A percentile compares a stretch with the other conserved stretches of the same genome.
Conservation (phyloP, 23 red algal species). For the Gracilaria gracilis region DNA sequence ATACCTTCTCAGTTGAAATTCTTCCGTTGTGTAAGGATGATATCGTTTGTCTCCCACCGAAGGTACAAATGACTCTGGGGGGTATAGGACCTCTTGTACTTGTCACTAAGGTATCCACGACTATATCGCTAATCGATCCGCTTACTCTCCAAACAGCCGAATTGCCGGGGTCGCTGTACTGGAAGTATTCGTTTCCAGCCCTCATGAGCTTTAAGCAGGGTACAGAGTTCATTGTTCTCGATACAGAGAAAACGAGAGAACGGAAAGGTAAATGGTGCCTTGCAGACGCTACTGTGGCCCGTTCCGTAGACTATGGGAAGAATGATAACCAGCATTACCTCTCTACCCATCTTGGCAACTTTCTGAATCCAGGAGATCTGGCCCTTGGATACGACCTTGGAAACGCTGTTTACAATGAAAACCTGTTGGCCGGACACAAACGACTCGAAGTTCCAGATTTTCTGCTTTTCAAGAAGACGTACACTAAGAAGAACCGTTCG, state of each 20-base stretch:
- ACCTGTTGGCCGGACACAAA: conserved; percentile 70
- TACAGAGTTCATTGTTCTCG: conserved; percentile 89
- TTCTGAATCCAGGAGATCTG: conserved; percentile 85
- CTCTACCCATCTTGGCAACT: conserved; percentile 88
- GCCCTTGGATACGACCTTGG: conserved; percentile 94
- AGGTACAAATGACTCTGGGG: conserved; percentile 76
- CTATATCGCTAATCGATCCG: conserved; percentile 82
- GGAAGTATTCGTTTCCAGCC: conserved; percentile 78
- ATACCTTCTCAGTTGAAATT: conserved; percentile 97
- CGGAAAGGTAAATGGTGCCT: conserved; percentile 62
- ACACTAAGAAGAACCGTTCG: conserved; percentile 84
- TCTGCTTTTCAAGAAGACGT: conserved; percentile 89
- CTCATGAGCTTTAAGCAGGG: conserved; percentile 83
- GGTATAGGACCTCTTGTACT: conserved; percentile 95
- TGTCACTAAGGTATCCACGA: conserved; percentile 72
- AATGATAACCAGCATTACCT: conserved; percentile 82
- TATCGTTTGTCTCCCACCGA: conserved; percentile 86
- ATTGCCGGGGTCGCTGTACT: conserved; percentile 75
- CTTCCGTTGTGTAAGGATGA: conserved; percentile 96
- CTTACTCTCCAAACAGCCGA: conserved; percentile 80
- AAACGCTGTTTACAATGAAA: conserved; percentile 92
- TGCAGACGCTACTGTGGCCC: conserved; percentile 81
- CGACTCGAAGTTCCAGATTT: conserved; percentile 82
- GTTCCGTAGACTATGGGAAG: conserved; percentile 84
- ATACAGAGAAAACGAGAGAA: conserved; percentile 80